phyloP scores from a whole-genome alignment of 257 asterid species.

The Capsicum pubescens region DNA sequence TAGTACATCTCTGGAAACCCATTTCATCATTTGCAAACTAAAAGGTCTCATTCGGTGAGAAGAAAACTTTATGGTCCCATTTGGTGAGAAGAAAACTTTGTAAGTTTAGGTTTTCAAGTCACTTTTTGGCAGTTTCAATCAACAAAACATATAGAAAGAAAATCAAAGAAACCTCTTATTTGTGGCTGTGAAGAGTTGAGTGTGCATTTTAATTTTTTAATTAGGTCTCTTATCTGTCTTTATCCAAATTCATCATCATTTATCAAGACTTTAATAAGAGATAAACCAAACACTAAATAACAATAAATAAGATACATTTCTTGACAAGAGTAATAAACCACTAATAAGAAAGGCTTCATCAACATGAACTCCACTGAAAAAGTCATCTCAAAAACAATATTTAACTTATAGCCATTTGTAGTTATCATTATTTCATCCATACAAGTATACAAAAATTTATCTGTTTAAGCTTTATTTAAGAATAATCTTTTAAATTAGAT shows the following conservation, averaged over 20 bases:
- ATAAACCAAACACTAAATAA: not conserved
- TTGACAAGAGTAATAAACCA: conserved; percentile 5
- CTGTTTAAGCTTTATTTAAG: not conserved
- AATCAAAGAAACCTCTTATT: not conserved
- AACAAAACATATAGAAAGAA: not conserved
- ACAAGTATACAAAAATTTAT: not conserved
- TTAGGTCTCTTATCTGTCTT: not conserved
- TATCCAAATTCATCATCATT: not conserved
- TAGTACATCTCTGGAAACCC: not conserved
- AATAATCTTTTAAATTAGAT: not conserved
- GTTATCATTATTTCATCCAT: not conserved
- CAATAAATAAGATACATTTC: not conserved
- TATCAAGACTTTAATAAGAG: not conserved
- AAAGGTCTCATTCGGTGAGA: not conserved
- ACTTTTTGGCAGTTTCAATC: not conserved
- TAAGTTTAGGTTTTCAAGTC: not conserved
- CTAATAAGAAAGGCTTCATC: conserved; percentile 8
- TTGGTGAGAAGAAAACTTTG: not conserved
- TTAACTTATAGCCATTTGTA: not conserved
- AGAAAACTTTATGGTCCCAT: not conserved
- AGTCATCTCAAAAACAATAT: not conserved
- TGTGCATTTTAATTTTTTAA: not conserved
- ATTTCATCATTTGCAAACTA: not conserved
- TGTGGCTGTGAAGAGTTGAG: conserved; percentile 11
- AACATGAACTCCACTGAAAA: conserved; percentile 22